Evolutionary conservation across 78 protist species (phyloP).

Genomic region (Pigoraptor vietnamica): DNA sequence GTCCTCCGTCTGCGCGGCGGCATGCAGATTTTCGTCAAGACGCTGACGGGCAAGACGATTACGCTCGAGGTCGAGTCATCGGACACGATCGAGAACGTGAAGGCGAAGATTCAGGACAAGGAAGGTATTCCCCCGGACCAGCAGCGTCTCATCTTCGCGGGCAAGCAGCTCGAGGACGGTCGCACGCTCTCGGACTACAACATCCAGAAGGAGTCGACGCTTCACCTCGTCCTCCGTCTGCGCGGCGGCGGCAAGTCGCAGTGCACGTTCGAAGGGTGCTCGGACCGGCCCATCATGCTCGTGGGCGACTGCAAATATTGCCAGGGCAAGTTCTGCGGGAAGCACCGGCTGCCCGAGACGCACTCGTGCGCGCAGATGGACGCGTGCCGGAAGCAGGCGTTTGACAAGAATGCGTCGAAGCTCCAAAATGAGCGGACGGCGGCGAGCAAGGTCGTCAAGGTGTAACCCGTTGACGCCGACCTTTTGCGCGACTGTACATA

Average conservation of each 20-base stretch:
- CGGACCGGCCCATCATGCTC: background rate
- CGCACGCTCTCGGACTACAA: slow-evolving; percentile 93
- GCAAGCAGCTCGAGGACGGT: slow-evolving; percentile 98
- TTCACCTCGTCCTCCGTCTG: slow-evolving; percentile 68
- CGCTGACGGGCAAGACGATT: slow-evolving; percentile 82
- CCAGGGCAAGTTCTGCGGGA: background rate
- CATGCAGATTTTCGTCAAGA: slow-evolving; percentile 81
- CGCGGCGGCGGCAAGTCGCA: slow-evolving; percentile 28
- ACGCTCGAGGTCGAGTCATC: slow-evolving; percentile 92
- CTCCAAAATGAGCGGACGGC: background rate
- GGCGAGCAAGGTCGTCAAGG: background rate
- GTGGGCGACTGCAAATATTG: slow-evolving; percentile 11
- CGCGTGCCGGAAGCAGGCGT: slow-evolving; percentile 16
- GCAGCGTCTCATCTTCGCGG: slow-evolving; percentile 96
- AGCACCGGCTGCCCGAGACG: slow-evolving; percentile 4
- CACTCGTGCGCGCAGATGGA: background rate
- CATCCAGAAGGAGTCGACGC: slow-evolving; percentile 92
- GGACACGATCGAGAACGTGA: slow-evolving; percentile 94
- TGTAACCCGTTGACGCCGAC: too few relatives aligned
- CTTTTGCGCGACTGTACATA: too few relatives aligned
- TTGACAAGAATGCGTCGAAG: slow-evolving; percentile 14
- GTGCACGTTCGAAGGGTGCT: background rate
- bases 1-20: slow-evolving; percentile 46
- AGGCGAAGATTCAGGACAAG: slow-evolving; percentile 96
- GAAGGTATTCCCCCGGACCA: slow-evolving; percentile 99